Evolutionary conservation across 75 land plant genomes (phyloP), one percentile per base, ranked within the genome.

Genomic region (Cryptomeria japonica): DNA sequence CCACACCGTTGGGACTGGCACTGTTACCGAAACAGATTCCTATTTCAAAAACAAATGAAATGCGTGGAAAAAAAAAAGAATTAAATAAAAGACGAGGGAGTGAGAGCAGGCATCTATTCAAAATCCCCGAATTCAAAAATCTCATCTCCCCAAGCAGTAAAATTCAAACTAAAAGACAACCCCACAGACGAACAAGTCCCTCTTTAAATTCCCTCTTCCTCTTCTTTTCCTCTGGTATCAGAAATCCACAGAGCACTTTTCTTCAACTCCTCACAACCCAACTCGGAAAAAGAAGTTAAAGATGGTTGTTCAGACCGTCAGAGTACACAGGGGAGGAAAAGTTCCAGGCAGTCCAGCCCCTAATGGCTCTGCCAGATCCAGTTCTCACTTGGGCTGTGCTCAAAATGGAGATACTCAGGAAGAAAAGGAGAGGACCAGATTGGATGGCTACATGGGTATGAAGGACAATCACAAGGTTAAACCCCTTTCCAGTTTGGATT

Each of bases 401-500:
- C 39, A 79, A 38, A 79, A 39, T 79, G 82, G 82, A 8, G 82
- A 22, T 6, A 0, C 34, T 46, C 5, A 9, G 41, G 84, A 32
- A 44, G 83, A 80, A 42, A 25, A 10, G n/a, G 14, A 0, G 2
- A 41, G 11, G 1, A 18, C 12, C 31, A 42, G 31, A 42, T 42
- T 38, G 19, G 44, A 38, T 22, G 44, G 16, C 39, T 39, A 5
- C 25, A 6, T 16, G 42, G 82, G 82, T 19, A n/a, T 18, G 47
- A 79, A 79, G 82, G 82, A 80, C 28, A 7, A 25, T 64, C 70
- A 64, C 0, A 44, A 82, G 31, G 11, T 11, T 3, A 82, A 44
- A 28, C 49, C 84, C 34, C 84, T 46, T 46, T 82, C 84, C 14
- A 82, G 15, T n/a, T n/a, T 82, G 34, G 84, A 82, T 82, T 46